Evolutionary conservation across 306 rosid species (phyloP).

Genomic region (Medicago lupulina): DNA sequence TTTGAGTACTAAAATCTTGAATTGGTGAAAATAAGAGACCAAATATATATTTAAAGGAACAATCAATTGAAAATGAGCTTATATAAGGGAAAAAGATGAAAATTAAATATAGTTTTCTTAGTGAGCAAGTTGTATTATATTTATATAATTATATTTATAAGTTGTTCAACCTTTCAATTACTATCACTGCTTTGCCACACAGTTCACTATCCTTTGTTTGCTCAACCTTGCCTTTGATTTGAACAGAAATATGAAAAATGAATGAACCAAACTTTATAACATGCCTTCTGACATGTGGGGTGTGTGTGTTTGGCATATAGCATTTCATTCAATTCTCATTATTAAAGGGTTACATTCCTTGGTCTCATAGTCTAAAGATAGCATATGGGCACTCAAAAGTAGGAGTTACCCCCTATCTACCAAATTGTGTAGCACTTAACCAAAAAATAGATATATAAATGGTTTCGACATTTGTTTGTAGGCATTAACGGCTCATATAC

Average conservation of each 20-base stretch:
- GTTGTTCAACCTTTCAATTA: slow-evolving; percentile 33
- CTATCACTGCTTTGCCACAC: slow-evolving; percentile 38
- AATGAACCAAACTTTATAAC: slow-evolving; percentile 50
- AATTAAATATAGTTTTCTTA: neutral
- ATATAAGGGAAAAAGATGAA: no score
- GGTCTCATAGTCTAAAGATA: slow-evolving; percentile 43
- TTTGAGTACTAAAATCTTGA: no score
- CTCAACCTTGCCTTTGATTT: slow-evolving; percentile 42
- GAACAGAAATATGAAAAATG: slow-evolving; percentile 48
- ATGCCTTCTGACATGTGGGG: slow-evolving; percentile 53
- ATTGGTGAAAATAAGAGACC: neutral
- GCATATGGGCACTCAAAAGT: slow-evolving; percentile 48
- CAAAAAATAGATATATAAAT: slow-evolving; percentile 17
- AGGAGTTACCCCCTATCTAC: slow-evolving; percentile 40
- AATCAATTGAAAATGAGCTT: no score
- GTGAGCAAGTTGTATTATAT: neutral
- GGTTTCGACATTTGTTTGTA: slow-evolving; percentile 34
- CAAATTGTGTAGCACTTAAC: slow-evolving; percentile 40
- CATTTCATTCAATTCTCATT: slow-evolving; percentile 51
- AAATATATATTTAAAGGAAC: no score
- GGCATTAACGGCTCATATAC: slow-evolving; percentile 34
- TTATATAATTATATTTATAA: no score
- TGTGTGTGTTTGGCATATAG: slow-evolving; percentile 52
- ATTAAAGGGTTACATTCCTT: slow-evolving; percentile 42
- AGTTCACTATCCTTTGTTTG: slow-evolving; percentile 39